Percentiles rank a stretch among this genome's conserved stretches.
phyloP scores from a whole-genome alignment of 2,329 filamentous ascomycete genomes.

The Fusarium nisikadoi region DNA sequence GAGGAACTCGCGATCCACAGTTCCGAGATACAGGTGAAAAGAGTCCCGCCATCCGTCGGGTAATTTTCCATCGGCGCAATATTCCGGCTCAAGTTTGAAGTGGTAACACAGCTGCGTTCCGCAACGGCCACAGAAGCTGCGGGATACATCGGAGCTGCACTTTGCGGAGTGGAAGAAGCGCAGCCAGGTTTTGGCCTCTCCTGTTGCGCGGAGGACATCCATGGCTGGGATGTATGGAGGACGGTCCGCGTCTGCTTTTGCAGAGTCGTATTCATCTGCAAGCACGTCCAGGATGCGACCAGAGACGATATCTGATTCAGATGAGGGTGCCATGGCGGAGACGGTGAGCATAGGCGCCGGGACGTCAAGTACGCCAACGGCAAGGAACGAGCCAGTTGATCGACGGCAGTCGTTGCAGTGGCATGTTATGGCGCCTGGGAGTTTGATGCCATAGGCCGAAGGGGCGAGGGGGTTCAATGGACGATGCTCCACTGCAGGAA shows the following conservation, averaged over 20 bases:
- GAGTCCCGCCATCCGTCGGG: conserved; percentile 27
- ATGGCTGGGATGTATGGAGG: background rate
- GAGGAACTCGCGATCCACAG: conserved; percentile 37
- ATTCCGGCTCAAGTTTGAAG: conserved; percentile 24
- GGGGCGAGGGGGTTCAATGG: background rate
- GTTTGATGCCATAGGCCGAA: background rate
- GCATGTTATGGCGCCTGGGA: background rate
- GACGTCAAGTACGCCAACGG: accelerated
- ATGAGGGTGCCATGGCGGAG: background rate
- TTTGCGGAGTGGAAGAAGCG: conserved; percentile 39
- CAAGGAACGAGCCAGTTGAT: background rate
- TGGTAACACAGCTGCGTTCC: conserved; percentile 37
- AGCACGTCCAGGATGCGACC: background rate
- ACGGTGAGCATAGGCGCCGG: background rate
- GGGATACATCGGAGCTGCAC: conserved; percentile 25
- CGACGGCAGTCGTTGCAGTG: background rate
- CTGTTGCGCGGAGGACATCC: background rate
- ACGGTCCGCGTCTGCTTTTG: background rate
- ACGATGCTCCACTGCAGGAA: background rate
- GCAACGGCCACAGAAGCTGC: conserved; percentile 44
- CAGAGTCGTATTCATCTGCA: background rate
- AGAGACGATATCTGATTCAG: accelerated
- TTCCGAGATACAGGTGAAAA: conserved; percentile 35
- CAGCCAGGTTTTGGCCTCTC: background rate
- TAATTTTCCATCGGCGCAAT: conserved; percentile 22